These are phyloP conservation scores for Yamadazyma friedrichii DNA, from an alignment of 1,139 yeast species.

Conservation along the genomic window DNA sequence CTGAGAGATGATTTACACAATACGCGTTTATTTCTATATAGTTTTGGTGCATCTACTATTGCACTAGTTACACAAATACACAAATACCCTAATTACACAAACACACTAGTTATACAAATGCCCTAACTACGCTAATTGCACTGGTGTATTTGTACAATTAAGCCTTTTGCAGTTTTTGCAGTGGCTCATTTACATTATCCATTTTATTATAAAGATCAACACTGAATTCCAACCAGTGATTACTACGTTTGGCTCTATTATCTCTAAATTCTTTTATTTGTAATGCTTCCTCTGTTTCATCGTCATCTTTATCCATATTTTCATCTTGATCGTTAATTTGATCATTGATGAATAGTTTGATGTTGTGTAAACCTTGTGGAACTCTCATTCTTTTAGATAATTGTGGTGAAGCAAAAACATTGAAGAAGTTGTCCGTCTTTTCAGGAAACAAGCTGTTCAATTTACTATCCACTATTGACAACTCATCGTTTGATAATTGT, in stretches of 20 bases:
- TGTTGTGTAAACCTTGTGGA: conserved; percentile 27
- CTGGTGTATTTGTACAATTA: too few species aligned
- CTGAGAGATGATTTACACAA: too few species aligned
- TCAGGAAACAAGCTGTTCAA: conserved; percentile 23
- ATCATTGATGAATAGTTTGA: conserved; percentile 7
- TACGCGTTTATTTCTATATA: conserved; percentile 2
- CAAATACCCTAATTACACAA: too few species aligned
- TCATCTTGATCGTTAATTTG: conserved; percentile 4
- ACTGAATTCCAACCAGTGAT: conserved; percentile 22
- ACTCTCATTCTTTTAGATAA: conserved; percentile 42
- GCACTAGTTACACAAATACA: too few species aligned
- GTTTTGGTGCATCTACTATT: too few species aligned
- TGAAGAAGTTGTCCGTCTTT: conserved; percentile 39
- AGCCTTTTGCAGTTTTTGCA: too few species aligned
- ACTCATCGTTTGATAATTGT: conserved; percentile 22
- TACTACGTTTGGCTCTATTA: conserved; percentile 15
- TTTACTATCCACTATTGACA: conserved; percentile 18
- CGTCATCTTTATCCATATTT: conserved; percentile 10
- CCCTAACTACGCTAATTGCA: too few species aligned
- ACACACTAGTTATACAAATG: too few species aligned
- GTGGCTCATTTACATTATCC: too few species aligned
- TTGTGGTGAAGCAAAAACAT: conserved; percentile 45
- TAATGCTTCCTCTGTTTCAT: conserved; percentile 6
- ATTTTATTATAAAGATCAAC: too few species aligned
- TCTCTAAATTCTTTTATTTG: conserved; percentile 11